Conservation (phyloP, 75 land plant genomes). For the Ceratopteris richardii region DNA sequence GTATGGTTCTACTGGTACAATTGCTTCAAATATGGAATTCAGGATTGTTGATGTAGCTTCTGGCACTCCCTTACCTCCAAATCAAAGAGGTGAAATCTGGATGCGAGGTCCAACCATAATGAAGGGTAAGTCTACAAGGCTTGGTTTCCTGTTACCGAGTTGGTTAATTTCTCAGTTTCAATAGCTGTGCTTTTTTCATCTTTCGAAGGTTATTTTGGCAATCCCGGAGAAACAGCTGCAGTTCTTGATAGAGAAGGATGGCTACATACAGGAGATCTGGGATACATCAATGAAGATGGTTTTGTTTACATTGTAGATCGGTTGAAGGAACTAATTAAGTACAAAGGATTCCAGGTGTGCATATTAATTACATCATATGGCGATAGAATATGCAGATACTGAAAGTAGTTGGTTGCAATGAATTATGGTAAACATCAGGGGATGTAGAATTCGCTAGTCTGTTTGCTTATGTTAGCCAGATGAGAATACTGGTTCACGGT, state of each 20-base stretch:
- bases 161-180: not conserved
- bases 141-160: not conserved
- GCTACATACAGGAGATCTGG: slow-evolving; percentile 22
- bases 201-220: slow-evolving; percentile 56
- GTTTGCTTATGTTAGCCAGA: not conserved
- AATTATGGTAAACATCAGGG: not conserved
- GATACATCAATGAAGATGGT: slow-evolving; percentile 78
- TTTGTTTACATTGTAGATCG: slow-evolving; percentile 68
- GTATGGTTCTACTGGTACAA: slow-evolving; percentile 49
- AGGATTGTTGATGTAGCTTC: slow-evolving; percentile 53
- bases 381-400: not conserved
- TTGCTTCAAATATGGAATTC: slow-evolving; percentile 54
- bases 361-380: not conserved
- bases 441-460: not conserved
- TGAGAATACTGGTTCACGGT: no score
- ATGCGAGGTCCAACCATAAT: slow-evolving; percentile 58
- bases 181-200: not conserved
- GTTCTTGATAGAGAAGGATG: slow-evolving; percentile 63
- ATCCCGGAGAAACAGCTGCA: slow-evolving; percentile 51
- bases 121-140: slow-evolving; percentile 38
- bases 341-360: slow-evolving; percentile 77
- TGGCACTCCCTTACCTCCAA: slow-evolving; percentile 49
- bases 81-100: slow-evolving; percentile 61
- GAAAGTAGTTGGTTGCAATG: no score
- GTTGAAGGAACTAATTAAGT: slow-evolving; percentile 85